Evolutionary conservation across 768 basidiomycete species (phyloP), one percentile per base, ranked within the genome.

Genomic region (Cubamyces sp.): DNA sequence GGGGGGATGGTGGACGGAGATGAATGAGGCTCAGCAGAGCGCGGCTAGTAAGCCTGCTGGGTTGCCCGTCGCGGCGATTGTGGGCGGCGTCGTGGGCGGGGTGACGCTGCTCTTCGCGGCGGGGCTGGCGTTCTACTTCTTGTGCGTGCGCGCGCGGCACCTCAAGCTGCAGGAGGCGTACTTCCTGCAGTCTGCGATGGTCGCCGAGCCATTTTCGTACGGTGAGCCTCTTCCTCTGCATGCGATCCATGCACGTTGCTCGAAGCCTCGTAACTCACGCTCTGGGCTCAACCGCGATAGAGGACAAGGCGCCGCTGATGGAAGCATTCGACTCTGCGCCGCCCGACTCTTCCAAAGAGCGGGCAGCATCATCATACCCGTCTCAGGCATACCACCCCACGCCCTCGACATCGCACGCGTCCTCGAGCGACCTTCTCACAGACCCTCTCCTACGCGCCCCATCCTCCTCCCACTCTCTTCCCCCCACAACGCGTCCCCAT

Each of bases 31-130:
- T 3, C 28, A 3, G 28, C 28, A 30, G 28, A 30, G 4, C 28
- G 4, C 3, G 8, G 28, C 28, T 3, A n/a, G n/a, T n/a, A 30
- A 30, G 8, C 28, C 28, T 30, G 8, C 43, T 3, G 43, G 43
- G 9, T 19, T 53, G 14, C 51, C 34, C 15, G 58, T 56, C 14
- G 63, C 43, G 11, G 63, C 63, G 14, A 64, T 64, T n/a, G 63
- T 60, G 15, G 63, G 58, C 3, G 63, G 63, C 3, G 58, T 64
- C 15, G 58, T 60, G 23, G 63, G 57, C 26, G 63, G 63, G 3
- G 45, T 64, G 28, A 49, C 48, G 21, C 34, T 58, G 37, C 57
- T 64, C 8, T 43, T 54, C n/a, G 47, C 26, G 1, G 47, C 54
- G 37, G 53, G 21, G 25, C 52, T 62, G 0, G 47, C 40, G 21